Evolutionary conservation across 2,329 filamentous ascomycete genomes (phyloP), one percentile per base, ranked within the genome.

Genomic region (Cladosporium sp.): DNA sequence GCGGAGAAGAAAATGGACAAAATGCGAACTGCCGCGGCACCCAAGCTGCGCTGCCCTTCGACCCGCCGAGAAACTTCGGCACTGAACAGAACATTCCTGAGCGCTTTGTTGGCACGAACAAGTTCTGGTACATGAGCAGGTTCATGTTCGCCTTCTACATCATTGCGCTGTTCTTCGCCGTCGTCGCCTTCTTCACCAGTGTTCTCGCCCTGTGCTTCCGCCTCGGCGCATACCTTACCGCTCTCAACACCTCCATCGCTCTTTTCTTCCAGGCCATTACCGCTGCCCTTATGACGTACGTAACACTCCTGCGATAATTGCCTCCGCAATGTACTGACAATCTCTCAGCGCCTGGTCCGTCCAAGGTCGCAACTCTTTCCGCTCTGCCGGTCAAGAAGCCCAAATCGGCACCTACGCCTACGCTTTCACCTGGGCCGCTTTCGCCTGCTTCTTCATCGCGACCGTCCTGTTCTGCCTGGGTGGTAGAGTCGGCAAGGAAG

Each of bases 71-170:
- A 35, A 86, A 84, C 68, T 93, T 84, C 62, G 72, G 69, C 59
- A 82, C 78, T 16, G 69, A 68, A 2, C 55, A 61, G 1, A 77
- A 77, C 52, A 69, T 84, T 2, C 82, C 82, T 2, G 40, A 63
- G 27, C 60, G 68, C 27, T 82, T 86, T 56, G 65, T 80, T 47
- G 75, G 75, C 51, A 70, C 72, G 8, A 75, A 82, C 58, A 80
- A 75, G 55, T 95, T 84, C 75, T 97, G 79, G 73, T 88, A 90
- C 71, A 78, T 93, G 65, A 94, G 89, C 73, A 82, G 92, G 35
- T 95, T 96, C 74, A 86, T 88, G 68, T 97, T 92, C 80, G 88
- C 91, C 32, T 93, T 95, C 70, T 87, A 87, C 73, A 74, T 97
- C 50, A 84, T 97, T 57, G 82, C 83, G 15, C 79, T 96, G 32